Evolutionary conservation across 2,329 filamentous ascomycete genomes (phyloP).

Genomic region (Annulohypoxylon truncatum): DNA sequence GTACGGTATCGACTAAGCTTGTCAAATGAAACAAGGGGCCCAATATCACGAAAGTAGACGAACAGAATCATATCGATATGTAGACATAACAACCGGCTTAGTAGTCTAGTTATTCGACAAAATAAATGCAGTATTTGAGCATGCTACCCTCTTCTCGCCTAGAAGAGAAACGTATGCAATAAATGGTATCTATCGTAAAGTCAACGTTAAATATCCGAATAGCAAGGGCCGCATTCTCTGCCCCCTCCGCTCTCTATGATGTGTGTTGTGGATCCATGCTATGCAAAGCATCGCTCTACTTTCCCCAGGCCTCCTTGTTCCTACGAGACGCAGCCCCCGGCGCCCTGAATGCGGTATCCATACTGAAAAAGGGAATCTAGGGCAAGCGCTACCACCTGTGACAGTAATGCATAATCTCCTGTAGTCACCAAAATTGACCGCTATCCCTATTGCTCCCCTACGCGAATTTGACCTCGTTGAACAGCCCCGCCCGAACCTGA

Average conservation of each 20-base stretch:
- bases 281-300: conserved; percentile 19
- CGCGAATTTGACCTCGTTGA: conserved; percentile 78
- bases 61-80: too few relatives aligned
- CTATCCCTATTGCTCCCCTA: conserved; percentile 47
- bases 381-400: conserved; percentile 5
- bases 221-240: not conserved
- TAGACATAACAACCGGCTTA: too few relatives aligned
- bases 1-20: too few relatives aligned
- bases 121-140: not conserved
- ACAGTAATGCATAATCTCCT: conserved; percentile 1
- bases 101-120: too few relatives aligned
- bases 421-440: not conserved
- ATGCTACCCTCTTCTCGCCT: not conserved
- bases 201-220: conserved; percentile 8
- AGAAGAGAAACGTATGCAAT: conserved; percentile 19
- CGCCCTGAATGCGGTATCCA: conserved; percentile 23
- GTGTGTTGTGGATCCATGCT: conserved; percentile 19
- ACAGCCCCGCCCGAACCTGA: conserved; percentile 79
- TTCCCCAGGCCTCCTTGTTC: conserved; percentile 1
- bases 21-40: too few relatives aligned
- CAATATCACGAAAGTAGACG: too few relatives aligned
- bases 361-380: not conserved
- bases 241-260: not conserved
- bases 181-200: conserved; percentile 31
- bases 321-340: conserved; percentile 7